phyloP scores from a whole-genome alignment of 2,329 filamentous ascomycete genomes.

The Aspergillus viridinutans region DNA sequence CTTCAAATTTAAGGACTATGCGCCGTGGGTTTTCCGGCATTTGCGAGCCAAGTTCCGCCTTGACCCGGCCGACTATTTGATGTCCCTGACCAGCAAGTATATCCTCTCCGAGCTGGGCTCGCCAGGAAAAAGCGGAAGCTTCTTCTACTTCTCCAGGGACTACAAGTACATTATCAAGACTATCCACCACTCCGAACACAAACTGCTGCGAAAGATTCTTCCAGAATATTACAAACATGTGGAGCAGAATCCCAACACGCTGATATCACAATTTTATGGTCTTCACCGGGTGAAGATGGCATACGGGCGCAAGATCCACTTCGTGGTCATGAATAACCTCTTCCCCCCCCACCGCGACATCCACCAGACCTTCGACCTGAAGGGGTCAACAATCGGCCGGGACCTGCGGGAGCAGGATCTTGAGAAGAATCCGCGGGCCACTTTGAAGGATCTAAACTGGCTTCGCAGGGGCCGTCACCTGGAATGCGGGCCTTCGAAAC shows the following conservation, averaged over 20 bases:
- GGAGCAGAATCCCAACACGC: slow-evolving; percentile 86
- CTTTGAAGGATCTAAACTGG: slow-evolving; percentile 97
- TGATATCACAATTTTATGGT: slow-evolving; percentile 96
- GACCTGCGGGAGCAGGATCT: slow-evolving; percentile 87
- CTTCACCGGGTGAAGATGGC: slow-evolving; percentile 97
- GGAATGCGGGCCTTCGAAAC: slow-evolving; percentile 85
- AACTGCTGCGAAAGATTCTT: slow-evolving; percentile 46
- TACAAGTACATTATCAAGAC: slow-evolving; percentile 99
- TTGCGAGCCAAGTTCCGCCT: slow-evolving; percentile 82
- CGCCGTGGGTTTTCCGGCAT: slow-evolving; percentile 98
- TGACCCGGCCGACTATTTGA: slow-evolving; percentile 94
- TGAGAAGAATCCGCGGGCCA: slow-evolving; percentile 83
- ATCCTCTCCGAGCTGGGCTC: slow-evolving; percentile 96
- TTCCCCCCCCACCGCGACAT: slow-evolving; percentile 97
- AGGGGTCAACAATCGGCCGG: slow-evolving; percentile 90
- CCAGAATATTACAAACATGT: slow-evolving; percentile 94
- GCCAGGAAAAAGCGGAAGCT: slow-evolving; percentile 95
- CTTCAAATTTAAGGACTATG: slow-evolving; percentile 99
- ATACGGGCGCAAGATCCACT: slow-evolving; percentile 97
- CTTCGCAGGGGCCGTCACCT: slow-evolving; percentile 77
- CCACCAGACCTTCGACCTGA: slow-evolving; percentile 93
- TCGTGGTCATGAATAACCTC: slow-evolving; percentile 99
- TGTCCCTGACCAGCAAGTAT: slow-evolving; percentile 97
- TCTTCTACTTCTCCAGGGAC: slow-evolving; percentile 98
- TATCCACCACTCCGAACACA: slow-evolving; percentile 83